Evolutionary conservation across 2,329 filamentous ascomycete genomes (phyloP).

Genomic region (Cercospora sp.): DNA sequence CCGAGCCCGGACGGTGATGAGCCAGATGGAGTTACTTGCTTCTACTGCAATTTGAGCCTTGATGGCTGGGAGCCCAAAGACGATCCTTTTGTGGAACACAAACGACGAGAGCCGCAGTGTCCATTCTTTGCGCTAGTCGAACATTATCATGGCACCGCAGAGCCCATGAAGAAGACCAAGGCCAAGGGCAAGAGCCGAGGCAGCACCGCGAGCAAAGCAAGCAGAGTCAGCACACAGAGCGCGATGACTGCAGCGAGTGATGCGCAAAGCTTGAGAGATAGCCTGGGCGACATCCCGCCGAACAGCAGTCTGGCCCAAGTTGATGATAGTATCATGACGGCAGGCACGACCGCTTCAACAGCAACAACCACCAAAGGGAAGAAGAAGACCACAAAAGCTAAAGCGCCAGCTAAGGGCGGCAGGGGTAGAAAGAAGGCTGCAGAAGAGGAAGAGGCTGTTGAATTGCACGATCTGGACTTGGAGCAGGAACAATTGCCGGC

Average conservation of each 20-base stretch:
- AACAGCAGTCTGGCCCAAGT: constrained; percentile 43
- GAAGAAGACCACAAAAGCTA: constrained; percentile 45
- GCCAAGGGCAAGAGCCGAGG: constrained; percentile 26
- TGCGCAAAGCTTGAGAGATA: constrained; percentile 26
- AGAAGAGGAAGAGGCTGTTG: constrained; percentile 20
- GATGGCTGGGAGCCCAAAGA: constrained; percentile 95
- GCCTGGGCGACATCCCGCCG: constrained; percentile 22
- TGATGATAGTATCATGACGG: constrained; percentile 57
- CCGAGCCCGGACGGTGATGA: constrained; percentile 73
- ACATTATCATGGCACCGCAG: constrained; percentile 35
- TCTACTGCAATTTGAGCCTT: constrained; percentile 84
- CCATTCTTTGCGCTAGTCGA: constrained; percentile 74
- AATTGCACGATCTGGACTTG: constrained; percentile 24
- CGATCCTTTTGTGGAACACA: constrained; percentile 88
- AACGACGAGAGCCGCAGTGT: constrained; percentile 74
- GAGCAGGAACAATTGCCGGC: constrained; percentile 18
- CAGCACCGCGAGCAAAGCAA: constrained; percentile 63
- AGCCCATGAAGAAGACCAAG: constrained; percentile 36
- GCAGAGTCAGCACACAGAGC: constrained; percentile 58
- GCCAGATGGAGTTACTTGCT: constrained; percentile 79
- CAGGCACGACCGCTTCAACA: constrained; percentile 44
- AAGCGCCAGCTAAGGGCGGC: constrained; percentile 48
- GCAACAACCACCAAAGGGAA: constrained; percentile 36
- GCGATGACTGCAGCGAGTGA: constrained; percentile 32
- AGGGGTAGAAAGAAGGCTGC: constrained; percentile 29